phyloP scores from a whole-genome alignment of 73 alveolate genomes.

The Uronychia binucleata region DNA sequence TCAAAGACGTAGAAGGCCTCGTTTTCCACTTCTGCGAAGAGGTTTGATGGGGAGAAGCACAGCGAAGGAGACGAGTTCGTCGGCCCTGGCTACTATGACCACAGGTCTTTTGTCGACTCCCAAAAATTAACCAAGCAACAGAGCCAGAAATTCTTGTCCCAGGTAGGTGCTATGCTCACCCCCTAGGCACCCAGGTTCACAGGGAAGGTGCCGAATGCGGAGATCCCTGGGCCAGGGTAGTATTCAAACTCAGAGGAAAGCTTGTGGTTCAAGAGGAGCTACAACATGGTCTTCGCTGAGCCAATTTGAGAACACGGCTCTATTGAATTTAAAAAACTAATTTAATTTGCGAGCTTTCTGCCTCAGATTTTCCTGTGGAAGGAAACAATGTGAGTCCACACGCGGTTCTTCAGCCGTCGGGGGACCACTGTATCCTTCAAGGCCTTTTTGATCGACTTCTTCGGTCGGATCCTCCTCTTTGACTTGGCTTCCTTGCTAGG shows the following conservation, averaged over 20 bases:
- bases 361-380: not conserved
- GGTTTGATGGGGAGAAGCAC: not conserved
- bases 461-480: too few relatives aligned
- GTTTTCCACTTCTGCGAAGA: not conserved
- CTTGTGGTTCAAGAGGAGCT: slow-evolving; percentile 54
- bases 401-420: too few relatives aligned
- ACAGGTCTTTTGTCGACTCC: slow-evolving; percentile 26
- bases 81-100: slow-evolving; percentile 75
- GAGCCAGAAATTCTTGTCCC: slow-evolving; percentile 30
- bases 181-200: slow-evolving; percentile 40
- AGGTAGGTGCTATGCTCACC: not conserved
- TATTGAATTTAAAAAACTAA: too few relatives aligned
- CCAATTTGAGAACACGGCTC: not conserved
- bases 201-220: slow-evolving; percentile 12
- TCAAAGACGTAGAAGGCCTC: not conserved
- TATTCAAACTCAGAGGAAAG: slow-evolving; percentile 37
- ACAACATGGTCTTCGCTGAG: slow-evolving; percentile 61
- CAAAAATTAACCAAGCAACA: slow-evolving; percentile 4
- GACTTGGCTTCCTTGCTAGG: too few relatives aligned
- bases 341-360: not conserved
- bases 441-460: too few relatives aligned
- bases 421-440: too few relatives aligned
- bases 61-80: slow-evolving; percentile 52
- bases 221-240: slow-evolving; percentile 62
- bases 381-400: too few relatives aligned